Evolutionary conservation across 495 filamentous ascomycete genomes (phyloP), one percentile per base, ranked within the genome.

Genomic region (Trichoderma asperelloides): DNA sequence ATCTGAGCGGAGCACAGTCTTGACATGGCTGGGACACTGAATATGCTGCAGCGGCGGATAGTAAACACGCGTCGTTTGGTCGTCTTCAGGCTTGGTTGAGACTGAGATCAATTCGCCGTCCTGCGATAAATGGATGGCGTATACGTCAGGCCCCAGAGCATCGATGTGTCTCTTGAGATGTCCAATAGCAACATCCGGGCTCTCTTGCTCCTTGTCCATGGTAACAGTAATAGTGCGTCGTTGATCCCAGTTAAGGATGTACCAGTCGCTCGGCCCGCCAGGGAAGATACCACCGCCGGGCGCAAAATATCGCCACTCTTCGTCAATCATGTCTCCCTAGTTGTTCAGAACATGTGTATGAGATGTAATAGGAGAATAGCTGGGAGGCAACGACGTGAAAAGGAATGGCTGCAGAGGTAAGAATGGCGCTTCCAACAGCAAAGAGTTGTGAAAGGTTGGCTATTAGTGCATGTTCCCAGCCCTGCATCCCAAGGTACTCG

Each of bases 221-320:
- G 67, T 71, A 9, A 72, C 69, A n/a, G 71, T 30, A 66, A 72
- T 63, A 9, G 68, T 40, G 7, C 69, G 71, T 62, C 71, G 33
- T 41, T 72, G 69, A 28, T 70, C 71, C 67, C 66, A 72, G 62
- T 72, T 66, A n/a, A 41, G 45, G 12, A 72, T 62, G 62, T 72
- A 30, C 71, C 71, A 72, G 7, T 67, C 70, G 64, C 71, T 72
- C 65, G 71, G 71, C 25, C 71, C 71, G 21, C 67, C 67, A 33
- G 60, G n/a, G 11, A n/a, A 6, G 57, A 72, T 65, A 12, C 23
- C 49, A 7, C 71, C 71, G n/a, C 68, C 55, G 2, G 62, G 63
- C 28, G 67, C 64, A 21, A 62, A 70, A 45, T 65, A 70, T 41
- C 62, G 70, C 25, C 11, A 68, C 15, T 68, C 55, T 0, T 70